Evolutionary conservation across 768 basidiomycete species (phyloP), one percentile per base, ranked within the genome.

Genomic region (Russula abietina): DNA sequence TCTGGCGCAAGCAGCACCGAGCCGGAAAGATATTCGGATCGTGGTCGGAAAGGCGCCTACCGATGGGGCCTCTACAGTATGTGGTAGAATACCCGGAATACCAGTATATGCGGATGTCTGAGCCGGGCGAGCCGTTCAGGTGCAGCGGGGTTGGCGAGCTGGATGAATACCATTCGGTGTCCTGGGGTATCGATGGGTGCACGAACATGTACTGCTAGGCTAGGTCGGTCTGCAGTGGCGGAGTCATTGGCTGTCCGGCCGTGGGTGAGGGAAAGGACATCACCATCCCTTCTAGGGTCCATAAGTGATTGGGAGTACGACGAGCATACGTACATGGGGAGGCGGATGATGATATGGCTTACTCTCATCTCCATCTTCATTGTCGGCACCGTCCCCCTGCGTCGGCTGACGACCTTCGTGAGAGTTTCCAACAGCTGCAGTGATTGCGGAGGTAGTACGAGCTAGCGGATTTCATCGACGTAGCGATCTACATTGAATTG

Each of bases 81-180:
- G 73, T 69, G 51, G 82, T 76, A 46, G 71, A 71, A 66, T 76
- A 79, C 79, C 79, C 76, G 49, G 71, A 71, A 66, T 76, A 79
- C 79, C 79, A 82, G 71, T 77, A 79, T 22, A 80, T 67, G 69
- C 79, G 80, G 57, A 82, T 75, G 65, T 83, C 82, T 7, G 75
- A 71, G 71, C 74, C 54, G 24, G 54, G 65, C 24, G 64, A 65
- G 19, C 66, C 62, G 19, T 63, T 46, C 16, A 75, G 70, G 39
- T 77, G 73, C 2, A 79, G 78, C 1, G 78, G 71, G n/a, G 72
- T 59, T 7, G 70, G 67, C 10, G 69, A 65, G 22, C 69, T 55
- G 43, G 72, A 60, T 39, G 71, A 61, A 66, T 81, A 82, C 80
- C 79, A 81, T 1, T 75, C 68, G 5, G 70, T 68, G 54, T 73